phyloP scores from a whole-genome alignment of 768 basidiomycete species.

The Calocybe gangraenosa region DNA sequence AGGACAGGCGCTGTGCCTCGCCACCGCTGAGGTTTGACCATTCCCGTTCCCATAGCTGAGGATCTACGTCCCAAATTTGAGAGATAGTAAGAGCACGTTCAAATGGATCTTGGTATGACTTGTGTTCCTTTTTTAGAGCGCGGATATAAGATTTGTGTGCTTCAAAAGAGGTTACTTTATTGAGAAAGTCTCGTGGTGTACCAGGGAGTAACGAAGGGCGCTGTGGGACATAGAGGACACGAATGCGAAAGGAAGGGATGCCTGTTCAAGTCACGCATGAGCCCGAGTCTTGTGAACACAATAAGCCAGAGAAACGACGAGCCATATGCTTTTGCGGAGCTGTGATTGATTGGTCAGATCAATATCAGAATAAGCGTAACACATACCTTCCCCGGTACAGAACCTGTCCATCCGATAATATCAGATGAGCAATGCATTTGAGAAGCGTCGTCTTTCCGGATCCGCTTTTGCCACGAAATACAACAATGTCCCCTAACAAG shows the following conservation, averaged over 20 bases:
- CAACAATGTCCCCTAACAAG: conserved; percentile 71
- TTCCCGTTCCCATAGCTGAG: conserved; percentile 69
- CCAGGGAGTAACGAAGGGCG: conserved; percentile 82
- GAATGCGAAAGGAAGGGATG: conserved; percentile 73
- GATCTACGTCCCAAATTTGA: conserved; percentile 60
- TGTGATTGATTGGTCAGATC: conserved; percentile 19
- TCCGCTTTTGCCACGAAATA: conserved; percentile 79
- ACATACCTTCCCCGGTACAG: conserved; percentile 61
- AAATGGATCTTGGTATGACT: conserved; percentile 17
- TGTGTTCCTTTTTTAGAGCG: conserved; percentile 14
- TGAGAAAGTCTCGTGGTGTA: conserved; percentile 71
- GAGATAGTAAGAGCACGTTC: conserved; percentile 50
- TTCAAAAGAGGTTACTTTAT: conserved; percentile 50
- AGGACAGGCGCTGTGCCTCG: conserved; percentile 78
- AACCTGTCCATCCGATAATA: conserved; percentile 63
- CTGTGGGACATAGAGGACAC: conserved; percentile 84
- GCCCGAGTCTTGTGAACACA: background rate
- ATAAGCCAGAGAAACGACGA: conserved; percentile 12
- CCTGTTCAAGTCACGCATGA: conserved; percentile 34
- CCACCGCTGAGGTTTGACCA: conserved; percentile 86
- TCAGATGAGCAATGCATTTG: conserved; percentile 81
- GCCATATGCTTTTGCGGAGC: conserved; percentile 49
- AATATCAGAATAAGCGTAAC: background rate
- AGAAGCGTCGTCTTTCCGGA: conserved; percentile 78
- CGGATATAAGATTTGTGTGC: conserved; percentile 29